A percentile compares a stretch with the other conserved stretches of the same genome.
Evolutionary conservation across 1,139 yeast genomes (phyloP).

Genomic region (Nakaseomyces glabratus): DNA sequence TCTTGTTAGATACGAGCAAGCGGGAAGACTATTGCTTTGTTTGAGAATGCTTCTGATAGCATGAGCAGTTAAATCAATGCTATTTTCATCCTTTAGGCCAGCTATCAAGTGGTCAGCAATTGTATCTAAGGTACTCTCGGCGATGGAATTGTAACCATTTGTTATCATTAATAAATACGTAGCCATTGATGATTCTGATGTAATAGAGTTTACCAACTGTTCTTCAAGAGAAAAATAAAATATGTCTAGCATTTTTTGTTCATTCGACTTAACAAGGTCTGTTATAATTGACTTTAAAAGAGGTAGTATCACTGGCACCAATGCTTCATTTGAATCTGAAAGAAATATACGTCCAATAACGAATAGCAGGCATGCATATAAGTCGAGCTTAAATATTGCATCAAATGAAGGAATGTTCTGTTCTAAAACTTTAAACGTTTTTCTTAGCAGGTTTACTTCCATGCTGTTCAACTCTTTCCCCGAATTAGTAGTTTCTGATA

Average conservation of each 20-base stretch:
- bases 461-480: slow-evolving; percentile 19
- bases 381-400: slow-evolving; percentile 55
- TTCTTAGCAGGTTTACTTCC: slow-evolving; percentile 41
- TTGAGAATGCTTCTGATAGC: slow-evolving; percentile 15
- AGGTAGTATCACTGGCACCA: slow-evolving; percentile 49
- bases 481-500: slow-evolving; percentile 18
- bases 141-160: slow-evolving; percentile 16
- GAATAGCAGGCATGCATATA: slow-evolving; percentile 60
- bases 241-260: slow-evolving; percentile 47
- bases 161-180: slow-evolving; percentile 17
- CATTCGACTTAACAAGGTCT: slow-evolving; percentile 33
- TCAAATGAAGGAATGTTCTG: slow-evolving; percentile 60
- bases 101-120: slow-evolving; percentile 12
- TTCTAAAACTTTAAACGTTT: slow-evolving; percentile 47
- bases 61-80: slow-evolving; percentile 12
- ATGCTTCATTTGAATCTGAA: slow-evolving; percentile 23
- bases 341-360: slow-evolving; percentile 49
- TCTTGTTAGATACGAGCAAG: slow-evolving; percentile 8
- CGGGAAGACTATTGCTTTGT: slow-evolving; percentile 6
- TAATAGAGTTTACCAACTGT: neutral
- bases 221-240: slow-evolving; percentile 32
- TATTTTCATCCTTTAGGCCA: slow-evolving; percentile 12
- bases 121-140: slow-evolving; percentile 15
- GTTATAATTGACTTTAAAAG: slow-evolving; percentile 43
- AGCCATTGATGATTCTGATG: slow-evolving; percentile 3